Percentiles rank a stretch among this genome's conserved stretches.
Evolutionary conservation across 2,329 filamentous ascomycete genomes (phyloP).

Genomic region (Colletotrichum cereale): DNA sequence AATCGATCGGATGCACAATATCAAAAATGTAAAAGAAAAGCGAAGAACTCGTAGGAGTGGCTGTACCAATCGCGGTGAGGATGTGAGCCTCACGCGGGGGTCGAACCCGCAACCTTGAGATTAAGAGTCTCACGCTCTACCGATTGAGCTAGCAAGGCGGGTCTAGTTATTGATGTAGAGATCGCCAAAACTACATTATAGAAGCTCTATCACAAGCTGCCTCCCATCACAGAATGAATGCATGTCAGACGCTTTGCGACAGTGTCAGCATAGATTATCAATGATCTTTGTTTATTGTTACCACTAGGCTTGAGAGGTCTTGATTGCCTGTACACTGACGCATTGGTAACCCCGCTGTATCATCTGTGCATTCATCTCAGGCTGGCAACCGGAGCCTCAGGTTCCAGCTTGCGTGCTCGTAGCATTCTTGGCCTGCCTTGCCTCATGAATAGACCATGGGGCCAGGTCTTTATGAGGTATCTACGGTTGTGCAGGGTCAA

Average conservation of each 20-base stretch:
- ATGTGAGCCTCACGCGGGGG: constrained; percentile 42
- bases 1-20: accelerated
- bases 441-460: background rate
- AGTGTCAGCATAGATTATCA: too few relatives aligned
- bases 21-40: background rate
- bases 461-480: background rate
- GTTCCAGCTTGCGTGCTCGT: background rate
- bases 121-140: constrained; percentile 69
- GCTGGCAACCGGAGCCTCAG: background rate
- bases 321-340: background rate
- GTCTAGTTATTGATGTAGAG: background rate
- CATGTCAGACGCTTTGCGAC: background rate
- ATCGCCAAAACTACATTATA: accelerated
- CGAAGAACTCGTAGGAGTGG: background rate
- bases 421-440: background rate
- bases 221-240: accelerated
- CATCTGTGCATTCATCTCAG: too few relatives aligned
- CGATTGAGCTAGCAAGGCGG: constrained; percentile 40
- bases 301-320: too few relatives aligned
- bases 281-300: too few relatives aligned
- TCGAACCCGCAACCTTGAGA: constrained; percentile 44
- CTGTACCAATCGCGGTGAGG: constrained; percentile 28
- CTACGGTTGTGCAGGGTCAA: background rate
- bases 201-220: too few relatives aligned
- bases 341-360: too few relatives aligned